Base-by-base conservation (phyloP, 192 early-diverging fungal species). In the Backusella macrospora region DNA sequence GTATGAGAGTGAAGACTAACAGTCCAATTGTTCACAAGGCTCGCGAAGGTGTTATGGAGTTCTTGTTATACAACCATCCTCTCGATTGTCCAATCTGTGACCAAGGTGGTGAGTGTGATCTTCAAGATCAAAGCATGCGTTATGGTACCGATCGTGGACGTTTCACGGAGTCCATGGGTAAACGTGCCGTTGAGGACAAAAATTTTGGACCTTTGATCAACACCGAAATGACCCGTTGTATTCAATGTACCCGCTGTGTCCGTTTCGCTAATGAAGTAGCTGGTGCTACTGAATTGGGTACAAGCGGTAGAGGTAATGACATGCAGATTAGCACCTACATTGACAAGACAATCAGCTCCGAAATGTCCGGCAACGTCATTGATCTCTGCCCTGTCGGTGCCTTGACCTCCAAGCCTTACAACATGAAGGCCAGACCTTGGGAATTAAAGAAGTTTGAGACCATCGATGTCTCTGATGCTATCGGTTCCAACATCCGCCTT, bases 301-400 rank as follows among this genome's bases (percentile, higher is more conserved):
- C 98, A 13, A 90, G 91, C 52, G 98, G 98, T 21, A 87, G 98
- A 55, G 98, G 98, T 77, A 97, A 96, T 80, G 94, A 96, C 79
- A 96, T 98, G 94, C 95, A 99, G 85, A 98, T 99, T 76, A 93
- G 95, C 74, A 99, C 96, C 9, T 99, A 99, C 74, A 91, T 99
- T 66, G 92, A 91, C 72, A 91, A 91, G 78, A 89, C 94, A 68
- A 85, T 99, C 69, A 82, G 82, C 65, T 94, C 96, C 34, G 98
- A 99, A 76, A 93, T 99, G 91, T 97, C 96, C 43, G 96, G 95
- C 62, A 99, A 99, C 81, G 86, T 99, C 73, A 94, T 98, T 80
- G 98, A 99, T 81, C 88, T 99, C 66, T 99, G 98, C 79, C 98
- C 98, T 23, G 98, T 99, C 48, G 98, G 98, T 62, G 98, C 98